A percentile compares a stretch with the other conserved stretches of the same genome.
phyloP scores from a whole-genome alignment of 441 rosid species.

The Erysimum cheiri region DNA sequence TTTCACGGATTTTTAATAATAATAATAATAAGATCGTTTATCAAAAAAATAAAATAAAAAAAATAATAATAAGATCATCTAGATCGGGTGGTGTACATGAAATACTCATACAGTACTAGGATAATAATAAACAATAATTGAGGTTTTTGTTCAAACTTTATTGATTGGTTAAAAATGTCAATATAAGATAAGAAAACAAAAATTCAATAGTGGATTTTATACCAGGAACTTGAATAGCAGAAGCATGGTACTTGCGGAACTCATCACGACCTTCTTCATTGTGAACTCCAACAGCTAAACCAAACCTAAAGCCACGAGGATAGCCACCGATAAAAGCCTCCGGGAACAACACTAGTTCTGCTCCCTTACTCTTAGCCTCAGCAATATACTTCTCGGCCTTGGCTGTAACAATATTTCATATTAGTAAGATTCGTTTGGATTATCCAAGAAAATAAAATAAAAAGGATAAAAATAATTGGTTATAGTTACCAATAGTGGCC shows the following conservation, averaged over 20 bases:
- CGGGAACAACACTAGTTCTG: constrained; percentile 84
- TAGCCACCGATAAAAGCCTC: constrained; percentile 93
- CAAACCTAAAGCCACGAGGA: constrained; percentile 91
- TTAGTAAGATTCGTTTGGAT: background rate
- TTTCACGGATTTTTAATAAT: background rate
- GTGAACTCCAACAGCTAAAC: constrained; percentile 66
- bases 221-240: constrained; percentile 92
- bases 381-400: constrained; percentile 77
- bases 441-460: background rate
- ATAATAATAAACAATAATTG: background rate
- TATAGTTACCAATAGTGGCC: constrained; percentile 67
- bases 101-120: no score
- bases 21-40: background rate
- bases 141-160: background rate
- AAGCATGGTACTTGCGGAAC: constrained; percentile 81
- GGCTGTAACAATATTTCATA: constrained; percentile 43
- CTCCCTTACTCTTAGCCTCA: constrained; percentile 66
- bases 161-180: background rate
- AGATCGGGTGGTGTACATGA: background rate
- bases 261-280: constrained; percentile 66
- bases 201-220: background rate
- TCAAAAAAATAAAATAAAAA: no score
- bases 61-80: background rate
- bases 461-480: background rate
- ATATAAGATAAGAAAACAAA: background rate